phyloP scores from a whole-genome alignment of 495 filamentous ascomycete species.

The Penicillium daleae region DNA sequence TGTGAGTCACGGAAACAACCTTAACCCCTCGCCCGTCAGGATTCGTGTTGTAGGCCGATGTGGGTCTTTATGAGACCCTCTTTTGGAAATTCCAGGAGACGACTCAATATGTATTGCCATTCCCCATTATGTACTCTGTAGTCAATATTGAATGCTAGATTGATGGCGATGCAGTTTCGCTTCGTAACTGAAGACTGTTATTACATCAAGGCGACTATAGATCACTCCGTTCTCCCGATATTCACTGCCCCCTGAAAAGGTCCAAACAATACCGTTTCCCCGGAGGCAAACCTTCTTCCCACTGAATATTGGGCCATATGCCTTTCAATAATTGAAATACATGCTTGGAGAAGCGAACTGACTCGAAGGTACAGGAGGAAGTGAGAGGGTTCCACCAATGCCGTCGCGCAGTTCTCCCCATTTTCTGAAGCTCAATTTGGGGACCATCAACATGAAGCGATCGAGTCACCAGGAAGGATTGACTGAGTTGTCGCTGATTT shows the following conservation, averaged over 20 bases:
- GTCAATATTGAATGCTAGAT: background rate
- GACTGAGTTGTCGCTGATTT: too few relatives aligned
- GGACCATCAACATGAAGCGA: background rate
- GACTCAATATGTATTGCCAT: too few relatives aligned
- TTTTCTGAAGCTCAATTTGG: background rate
- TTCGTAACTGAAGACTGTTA: too few relatives aligned
- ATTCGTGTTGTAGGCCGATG: slow-evolving; percentile 62
- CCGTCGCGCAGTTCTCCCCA: background rate
- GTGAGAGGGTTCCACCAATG: background rate
- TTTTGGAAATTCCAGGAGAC: background rate
- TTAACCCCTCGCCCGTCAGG: slow-evolving; percentile 39
- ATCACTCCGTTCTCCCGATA: too few relatives aligned
- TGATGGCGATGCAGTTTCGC: too few relatives aligned
- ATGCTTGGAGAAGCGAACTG: background rate
- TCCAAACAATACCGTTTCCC: background rate
- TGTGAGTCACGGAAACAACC: slow-evolving; percentile 9
- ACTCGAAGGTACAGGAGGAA: background rate
- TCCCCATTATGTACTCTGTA: too few relatives aligned
- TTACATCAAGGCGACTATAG: too few relatives aligned
- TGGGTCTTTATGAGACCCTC: background rate
- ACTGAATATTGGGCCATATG: background rate
- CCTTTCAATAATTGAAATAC: background rate
- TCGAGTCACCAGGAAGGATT: too few relatives aligned
- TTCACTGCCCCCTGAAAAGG: too few relatives aligned
- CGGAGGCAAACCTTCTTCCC: background rate